phyloP scores from a whole-genome alignment of 164 flowering plant genomes.

The Brasenia schreberi region DNA sequence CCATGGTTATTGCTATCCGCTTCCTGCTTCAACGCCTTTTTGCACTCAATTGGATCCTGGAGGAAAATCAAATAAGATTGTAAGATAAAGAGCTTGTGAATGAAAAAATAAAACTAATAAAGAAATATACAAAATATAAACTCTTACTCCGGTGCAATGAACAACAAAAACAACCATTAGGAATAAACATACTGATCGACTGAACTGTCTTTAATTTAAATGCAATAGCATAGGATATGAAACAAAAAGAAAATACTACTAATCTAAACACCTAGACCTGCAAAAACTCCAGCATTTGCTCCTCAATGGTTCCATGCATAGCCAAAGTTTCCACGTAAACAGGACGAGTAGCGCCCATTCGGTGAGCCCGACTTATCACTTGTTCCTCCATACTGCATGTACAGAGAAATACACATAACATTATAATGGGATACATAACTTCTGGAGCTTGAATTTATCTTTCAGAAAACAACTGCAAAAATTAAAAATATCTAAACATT shows the following conservation, averaged over 20 bases:
- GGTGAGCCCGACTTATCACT: slow-evolving; percentile 98
- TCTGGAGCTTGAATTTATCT: too few species aligned
- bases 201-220: background rate
- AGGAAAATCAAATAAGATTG: background rate
- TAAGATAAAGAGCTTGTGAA: background rate
- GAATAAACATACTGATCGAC: background rate
- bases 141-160: background rate
- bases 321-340: slow-evolving; percentile 89
- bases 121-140: background rate
- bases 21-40: slow-evolving; percentile 46
- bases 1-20: slow-evolving; percentile 26
- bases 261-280: slow-evolving; percentile 32
- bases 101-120: background rate
- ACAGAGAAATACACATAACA: slow-evolving; percentile 4
- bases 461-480: too few species aligned
- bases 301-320: slow-evolving; percentile 95
- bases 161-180: background rate
- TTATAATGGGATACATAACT: too few species aligned
- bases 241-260: background rate
- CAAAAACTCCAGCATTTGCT: slow-evolving; percentile 80
- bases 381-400: slow-evolving; percentile 91
- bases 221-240: background rate
- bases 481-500: too few species aligned
- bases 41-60: slow-evolving; percentile 35
- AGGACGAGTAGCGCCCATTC: slow-evolving; percentile 97